Conservation (phyloP, 495 filamentous ascomycete genomes). For the Penicillium bialowiezense region DNA sequence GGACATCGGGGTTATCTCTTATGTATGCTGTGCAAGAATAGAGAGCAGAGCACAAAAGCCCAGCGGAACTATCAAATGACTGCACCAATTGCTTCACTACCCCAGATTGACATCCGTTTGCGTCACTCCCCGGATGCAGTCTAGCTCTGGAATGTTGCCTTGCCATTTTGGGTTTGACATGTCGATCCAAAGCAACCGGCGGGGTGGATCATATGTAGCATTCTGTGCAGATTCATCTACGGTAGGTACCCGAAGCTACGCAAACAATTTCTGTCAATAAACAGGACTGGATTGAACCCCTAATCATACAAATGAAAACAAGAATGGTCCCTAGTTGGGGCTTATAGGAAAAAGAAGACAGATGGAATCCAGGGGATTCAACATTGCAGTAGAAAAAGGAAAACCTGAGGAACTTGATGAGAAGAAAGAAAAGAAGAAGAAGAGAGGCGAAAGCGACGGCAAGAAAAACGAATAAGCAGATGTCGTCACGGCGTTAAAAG, state of each 20-base stretch:
- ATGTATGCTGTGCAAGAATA: too few relatives aligned
- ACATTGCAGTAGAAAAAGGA: neutral
- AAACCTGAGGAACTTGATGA: neutral
- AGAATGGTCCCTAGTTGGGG: neutral
- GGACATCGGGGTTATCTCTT: too few relatives aligned
- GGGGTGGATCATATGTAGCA: slow-evolving; percentile 22
- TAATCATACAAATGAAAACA: slow-evolving; percentile 16
- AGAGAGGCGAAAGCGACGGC: neutral
- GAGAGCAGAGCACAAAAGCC: too few relatives aligned
- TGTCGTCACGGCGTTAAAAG: slow-evolving; percentile 27
- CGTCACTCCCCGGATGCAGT: slow-evolving; percentile 35
- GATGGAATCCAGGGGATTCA: neutral
- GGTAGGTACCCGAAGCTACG: slow-evolving; percentile 7
- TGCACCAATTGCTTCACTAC: too few relatives aligned
- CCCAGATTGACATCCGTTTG: too few relatives aligned
- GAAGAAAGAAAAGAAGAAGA: slow-evolving; percentile 3
- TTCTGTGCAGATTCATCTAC: neutral
- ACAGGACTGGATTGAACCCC: slow-evolving; percentile 9
- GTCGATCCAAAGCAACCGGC: slow-evolving; percentile 12
- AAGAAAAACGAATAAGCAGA: slow-evolving; percentile 13
- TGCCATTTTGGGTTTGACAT: slow-evolving; percentile 26
- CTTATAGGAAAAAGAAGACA: neutral
- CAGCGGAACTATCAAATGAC: too few relatives aligned
- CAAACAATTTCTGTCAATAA: slow-evolving; percentile 27
- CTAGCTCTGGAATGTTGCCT: slow-evolving; percentile 32